Percentiles rank a stretch among this genome's conserved stretches.
Conservation (phyloP, 495 filamentous ascomycete genomes). For the Coniosporium apollinis region DNA sequence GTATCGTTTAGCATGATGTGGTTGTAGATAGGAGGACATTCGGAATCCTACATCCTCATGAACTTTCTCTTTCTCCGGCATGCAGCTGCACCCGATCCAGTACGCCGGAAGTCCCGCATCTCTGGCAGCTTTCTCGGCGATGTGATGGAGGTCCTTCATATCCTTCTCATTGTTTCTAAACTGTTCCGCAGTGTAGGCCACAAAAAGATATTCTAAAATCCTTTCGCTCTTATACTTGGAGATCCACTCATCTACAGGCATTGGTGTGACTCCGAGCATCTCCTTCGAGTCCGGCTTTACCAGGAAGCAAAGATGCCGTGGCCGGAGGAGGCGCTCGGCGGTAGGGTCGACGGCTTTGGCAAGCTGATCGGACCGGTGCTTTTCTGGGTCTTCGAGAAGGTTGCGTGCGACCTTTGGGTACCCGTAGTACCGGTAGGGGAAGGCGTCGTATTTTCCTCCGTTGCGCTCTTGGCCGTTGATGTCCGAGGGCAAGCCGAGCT, state of each 20-base stretch:
- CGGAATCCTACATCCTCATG: constrained; percentile 6
- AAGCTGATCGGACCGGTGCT: constrained; percentile 1
- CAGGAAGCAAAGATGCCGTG: constrained; percentile 11
- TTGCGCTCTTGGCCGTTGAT: constrained; percentile 5
- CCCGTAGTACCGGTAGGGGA: constrained; percentile 11
- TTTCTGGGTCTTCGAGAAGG: constrained; percentile 7
- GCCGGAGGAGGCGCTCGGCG: constrained; percentile 8
- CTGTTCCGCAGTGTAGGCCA: constrained; percentile 19
- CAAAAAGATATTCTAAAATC: constrained; percentile 12
- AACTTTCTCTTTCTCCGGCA: constrained; percentile 7
- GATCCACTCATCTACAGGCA: constrained; percentile 12
- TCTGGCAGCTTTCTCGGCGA: constrained; percentile 18
- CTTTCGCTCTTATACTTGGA: constrained; percentile 12
- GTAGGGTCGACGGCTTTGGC: constrained; percentile 6
- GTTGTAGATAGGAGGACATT: background rate
- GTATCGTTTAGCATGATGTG: background rate
- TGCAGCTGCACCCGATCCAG: constrained; percentile 17
- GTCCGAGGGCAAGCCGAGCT: constrained; percentile 5
- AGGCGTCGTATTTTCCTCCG: constrained; percentile 8
- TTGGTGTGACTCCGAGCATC: background rate
- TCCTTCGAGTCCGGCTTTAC: background rate
- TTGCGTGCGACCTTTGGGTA: constrained; percentile 16
- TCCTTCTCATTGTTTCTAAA: constrained; percentile 10
- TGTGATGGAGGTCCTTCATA: constrained; percentile 9
- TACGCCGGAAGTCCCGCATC: constrained; percentile 20